Conservation (phyloP, 139 green algal genomes). For the Dunaliella primolecta region DNA sequence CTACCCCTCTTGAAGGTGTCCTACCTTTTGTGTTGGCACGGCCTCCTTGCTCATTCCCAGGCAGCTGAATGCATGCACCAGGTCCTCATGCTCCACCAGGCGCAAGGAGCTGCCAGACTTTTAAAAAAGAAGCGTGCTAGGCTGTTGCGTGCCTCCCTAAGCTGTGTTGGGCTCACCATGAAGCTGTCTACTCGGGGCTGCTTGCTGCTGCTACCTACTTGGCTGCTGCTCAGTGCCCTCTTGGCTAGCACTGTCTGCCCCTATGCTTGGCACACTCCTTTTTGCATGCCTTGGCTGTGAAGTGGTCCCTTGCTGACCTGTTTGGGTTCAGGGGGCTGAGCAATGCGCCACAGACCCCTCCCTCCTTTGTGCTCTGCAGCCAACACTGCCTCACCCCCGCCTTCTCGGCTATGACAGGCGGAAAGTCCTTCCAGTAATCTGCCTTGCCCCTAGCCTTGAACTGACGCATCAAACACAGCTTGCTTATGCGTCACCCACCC, state of each 20-base stretch:
- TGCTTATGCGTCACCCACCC: too few species aligned
- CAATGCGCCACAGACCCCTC: too few species aligned
- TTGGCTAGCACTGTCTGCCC: not conserved
- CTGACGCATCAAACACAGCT: too few species aligned
- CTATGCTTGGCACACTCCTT: not conserved
- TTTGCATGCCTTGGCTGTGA: not conserved
- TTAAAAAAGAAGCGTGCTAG: not conserved
- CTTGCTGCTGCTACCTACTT: not conserved
- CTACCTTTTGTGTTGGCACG: not conserved
- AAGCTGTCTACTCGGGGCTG: not conserved
- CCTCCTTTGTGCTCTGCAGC: not conserved
- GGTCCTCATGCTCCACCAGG: not conserved
- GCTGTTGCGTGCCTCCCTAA: not conserved
- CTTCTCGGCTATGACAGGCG: too few species aligned
- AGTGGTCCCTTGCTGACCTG: not conserved
- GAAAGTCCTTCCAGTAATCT: too few species aligned
- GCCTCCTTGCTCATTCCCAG: slow-evolving; percentile 3
- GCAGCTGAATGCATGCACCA: not conserved
- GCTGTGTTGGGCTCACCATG: not conserved
- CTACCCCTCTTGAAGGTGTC: not conserved
- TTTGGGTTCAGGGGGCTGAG: too few species aligned
- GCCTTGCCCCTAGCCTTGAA: too few species aligned
- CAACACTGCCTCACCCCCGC: too few species aligned
- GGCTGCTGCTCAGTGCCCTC: not conserved
- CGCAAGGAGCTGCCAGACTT: not conserved